Percentiles rank a stretch among this genome's conserved stretches.
phyloP scores from a whole-genome alignment of 768 basidiomycete species.

The Mycena pura region DNA sequence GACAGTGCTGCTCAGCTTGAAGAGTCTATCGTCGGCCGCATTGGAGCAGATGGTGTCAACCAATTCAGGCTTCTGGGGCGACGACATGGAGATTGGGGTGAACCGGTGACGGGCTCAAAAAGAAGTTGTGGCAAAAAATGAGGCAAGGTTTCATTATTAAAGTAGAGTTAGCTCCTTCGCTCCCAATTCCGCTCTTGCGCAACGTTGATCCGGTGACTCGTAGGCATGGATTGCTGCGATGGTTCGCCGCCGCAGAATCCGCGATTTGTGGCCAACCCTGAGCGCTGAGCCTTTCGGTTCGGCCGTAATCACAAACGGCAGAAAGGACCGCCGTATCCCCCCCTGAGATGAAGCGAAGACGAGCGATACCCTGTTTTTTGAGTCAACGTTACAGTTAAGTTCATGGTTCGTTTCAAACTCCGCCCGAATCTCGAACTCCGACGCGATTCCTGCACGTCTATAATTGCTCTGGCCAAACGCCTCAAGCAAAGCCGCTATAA shows the following conservation, averaged over 20 bases:
- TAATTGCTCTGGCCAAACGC: too few relatives aligned
- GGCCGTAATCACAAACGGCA: too few relatives aligned
- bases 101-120: too few relatives aligned
- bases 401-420: too few relatives aligned
- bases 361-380: too few relatives aligned
- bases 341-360: not conserved
- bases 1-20: not conserved
- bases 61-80: conserved; percentile 1
- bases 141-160: conserved; percentile 13
- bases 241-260: not conserved
- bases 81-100: not conserved
- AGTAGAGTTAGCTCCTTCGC: not conserved
- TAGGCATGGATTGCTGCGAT: not conserved
- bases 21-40: conserved; percentile 31
- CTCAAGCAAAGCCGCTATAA: too few relatives aligned
- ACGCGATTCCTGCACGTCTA: too few relatives aligned
- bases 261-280: too few relatives aligned
- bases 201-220: conserved; percentile 2
- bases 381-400: too few relatives aligned
- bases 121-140: not conserved
- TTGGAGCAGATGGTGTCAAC: conserved; percentile 1
- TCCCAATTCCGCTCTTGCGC: conserved; percentile 8
- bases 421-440: too few relatives aligned
- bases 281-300: too few relatives aligned
- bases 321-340: too few relatives aligned